Conservation (phyloP, 2,329 filamentous ascomycete genomes). For the Fusarium nurragi region DNA sequence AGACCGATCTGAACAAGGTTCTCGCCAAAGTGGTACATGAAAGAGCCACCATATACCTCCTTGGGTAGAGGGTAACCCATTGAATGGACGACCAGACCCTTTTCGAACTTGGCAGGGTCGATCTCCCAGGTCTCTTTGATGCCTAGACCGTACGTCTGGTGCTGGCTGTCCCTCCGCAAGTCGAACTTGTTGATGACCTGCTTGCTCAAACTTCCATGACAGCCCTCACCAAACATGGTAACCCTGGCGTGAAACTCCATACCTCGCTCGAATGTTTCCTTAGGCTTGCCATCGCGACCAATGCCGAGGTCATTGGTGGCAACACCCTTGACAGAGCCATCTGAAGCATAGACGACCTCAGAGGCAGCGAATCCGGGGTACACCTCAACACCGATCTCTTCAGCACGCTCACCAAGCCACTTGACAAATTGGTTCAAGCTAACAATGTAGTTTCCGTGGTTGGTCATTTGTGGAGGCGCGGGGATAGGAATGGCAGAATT, state of each 20-base stretch:
- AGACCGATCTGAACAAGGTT: constrained; percentile 93
- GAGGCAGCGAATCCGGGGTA: constrained; percentile 96
- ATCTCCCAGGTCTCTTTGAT: constrained; percentile 99
- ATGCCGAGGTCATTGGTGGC: constrained; percentile 96
- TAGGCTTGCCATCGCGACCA: constrained; percentile 81
- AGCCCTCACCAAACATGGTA: constrained; percentile 93
- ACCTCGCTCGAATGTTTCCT: constrained; percentile 90
- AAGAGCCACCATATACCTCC: constrained; percentile 96
- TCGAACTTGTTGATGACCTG: constrained; percentile 96
- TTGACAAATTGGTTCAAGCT: constrained; percentile 94
- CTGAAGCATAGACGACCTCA: constrained; percentile 85
- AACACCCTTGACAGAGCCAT: constrained; percentile 91
- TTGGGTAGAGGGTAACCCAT: constrained; percentile 90
- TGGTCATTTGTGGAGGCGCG: constrained; percentile 95
- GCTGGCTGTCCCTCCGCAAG: constrained; percentile 85
- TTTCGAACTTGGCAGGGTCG: constrained; percentile 88
- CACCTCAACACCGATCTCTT: constrained; percentile 94
- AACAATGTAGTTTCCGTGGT: constrained; percentile 97
- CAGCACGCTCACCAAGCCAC: constrained; percentile 96
- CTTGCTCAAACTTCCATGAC: constrained; percentile 94
- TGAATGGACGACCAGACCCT: constrained; percentile 85
- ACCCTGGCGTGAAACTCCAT: constrained; percentile 98
- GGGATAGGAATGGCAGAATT: constrained; percentile 81
- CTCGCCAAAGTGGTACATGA: constrained; percentile 99
- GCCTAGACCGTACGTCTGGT: constrained; percentile 94